Base-by-base conservation (phyloP, 2,329 filamentous ascomycete species). In the Hymenotorrendiella dingleyae region DNA sequence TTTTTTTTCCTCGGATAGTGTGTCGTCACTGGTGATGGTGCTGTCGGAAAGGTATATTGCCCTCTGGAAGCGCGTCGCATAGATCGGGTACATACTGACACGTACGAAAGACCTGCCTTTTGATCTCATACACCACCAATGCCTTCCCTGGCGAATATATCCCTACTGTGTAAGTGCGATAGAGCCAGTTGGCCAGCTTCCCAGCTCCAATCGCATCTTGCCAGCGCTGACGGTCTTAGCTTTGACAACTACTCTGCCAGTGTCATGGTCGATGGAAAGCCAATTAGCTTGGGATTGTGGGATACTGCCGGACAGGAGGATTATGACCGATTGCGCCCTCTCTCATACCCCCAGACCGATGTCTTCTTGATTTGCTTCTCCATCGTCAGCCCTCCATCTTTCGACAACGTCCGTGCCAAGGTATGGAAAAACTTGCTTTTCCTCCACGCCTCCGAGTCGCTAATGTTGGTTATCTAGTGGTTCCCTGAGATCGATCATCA, bases 61-160 rank as follows among this genome's bases (percentile, higher is more conserved):
- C 26, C n/a, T n/a, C n/a, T n/a, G n/a, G n/a, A n/a, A n/a, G n/a
- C n/a, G n/a, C n/a, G n/a, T n/a, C n/a, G n/a, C n/a, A n/a, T n/a
- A n/a, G n/a, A n/a, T n/a, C n/a, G n/a, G n/a, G n/a, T n/a, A n/a
- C n/a, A n/a, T n/a, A n/a, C n/a, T n/a, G n/a, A n/a, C n/a, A n/a
- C n/a, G n/a, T n/a, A n/a, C n/a, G n/a, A 32, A 49, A 96, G 91
- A 98, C 93, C 76, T 98, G 93, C 74, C 82, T 98, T 47, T 82
- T 98, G 60, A 98, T 98, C 66, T 97, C 91, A 40, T 98, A 98
- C 73, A 97, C 93, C 52, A 98, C 93, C 52, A 98, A 97, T 73
- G 93, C 93, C 54, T 98, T 98, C 67, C 93, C 93, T n/a, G 93
- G 93, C 67, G 93, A 98, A 76, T 98, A 98, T 70, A 97, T 98